These are phyloP conservation scores for Rhizomucor miehei DNA, from an alignment of 371 early-diverging fungal species.

Conservation along the genomic window DNA sequence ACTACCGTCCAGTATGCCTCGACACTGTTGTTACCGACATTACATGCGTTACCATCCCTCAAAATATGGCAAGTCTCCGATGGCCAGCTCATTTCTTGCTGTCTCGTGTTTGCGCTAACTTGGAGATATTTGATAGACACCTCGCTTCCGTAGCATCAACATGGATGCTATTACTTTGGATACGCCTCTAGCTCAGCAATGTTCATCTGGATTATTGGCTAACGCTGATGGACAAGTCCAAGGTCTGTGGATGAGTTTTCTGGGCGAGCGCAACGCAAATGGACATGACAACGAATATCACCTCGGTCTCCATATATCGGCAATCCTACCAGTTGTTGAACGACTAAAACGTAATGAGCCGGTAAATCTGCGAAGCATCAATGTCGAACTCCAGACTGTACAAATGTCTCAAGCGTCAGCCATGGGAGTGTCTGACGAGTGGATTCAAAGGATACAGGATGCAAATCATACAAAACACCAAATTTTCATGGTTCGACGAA, in stretches of 20 bases:
- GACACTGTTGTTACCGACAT: constrained; percentile 78
- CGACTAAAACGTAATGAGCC: constrained; percentile 42
- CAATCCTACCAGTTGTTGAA: constrained; percentile 52
- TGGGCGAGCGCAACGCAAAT: constrained; percentile 70
- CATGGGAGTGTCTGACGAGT: constrained; percentile 76
- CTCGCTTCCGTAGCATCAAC: constrained; percentile 79
- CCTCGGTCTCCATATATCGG: constrained; percentile 66
- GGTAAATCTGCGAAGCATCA: constrained; percentile 57
- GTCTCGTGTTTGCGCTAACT: no score
- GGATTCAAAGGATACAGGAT: constrained; percentile 70
- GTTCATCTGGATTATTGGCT: constrained; percentile 82
- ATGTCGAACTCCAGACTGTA: constrained; percentile 72
- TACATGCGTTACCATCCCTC: constrained; percentile 77
- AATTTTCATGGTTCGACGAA: constrained; percentile 69
- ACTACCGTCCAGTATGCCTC: constrained; percentile 72
- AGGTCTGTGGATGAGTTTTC: constrained; percentile 83
- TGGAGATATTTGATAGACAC: constrained; percentile 66
- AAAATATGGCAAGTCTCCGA: constrained; percentile 49
- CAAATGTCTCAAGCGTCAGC: constrained; percentile 76
- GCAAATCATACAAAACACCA: constrained; percentile 72
- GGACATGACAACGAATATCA: constrained; percentile 79
- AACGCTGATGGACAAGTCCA: constrained; percentile 72
- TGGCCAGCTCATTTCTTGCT: no score
- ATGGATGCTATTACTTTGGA: constrained; percentile 86
- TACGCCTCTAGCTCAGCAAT: constrained; percentile 80